phyloP scores from a whole-genome alignment of 108 stramenopile species.

The Cyclotella sp. region DNA sequence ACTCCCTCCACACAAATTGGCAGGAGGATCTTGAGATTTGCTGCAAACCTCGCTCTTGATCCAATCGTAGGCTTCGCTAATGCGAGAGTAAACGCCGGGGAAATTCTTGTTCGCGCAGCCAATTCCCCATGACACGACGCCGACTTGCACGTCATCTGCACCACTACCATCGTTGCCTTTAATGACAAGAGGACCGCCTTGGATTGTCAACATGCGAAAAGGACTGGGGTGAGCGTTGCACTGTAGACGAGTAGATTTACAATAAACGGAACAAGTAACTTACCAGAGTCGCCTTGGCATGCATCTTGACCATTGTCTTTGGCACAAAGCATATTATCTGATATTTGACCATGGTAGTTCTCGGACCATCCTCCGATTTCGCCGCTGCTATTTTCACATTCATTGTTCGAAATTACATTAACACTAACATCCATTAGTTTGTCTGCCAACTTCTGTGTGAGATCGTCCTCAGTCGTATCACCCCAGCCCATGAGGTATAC shows the following conservation, averaged over 20 bases:
- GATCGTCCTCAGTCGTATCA: conserved; percentile 18
- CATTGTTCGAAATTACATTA: conserved; percentile 29
- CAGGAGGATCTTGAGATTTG: conserved; percentile 1
- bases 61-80: conserved; percentile 13
- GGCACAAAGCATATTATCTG: conserved; percentile 55
- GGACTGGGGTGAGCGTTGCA: not conserved
- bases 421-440: conserved; percentile 13
- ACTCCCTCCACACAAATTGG: conserved; percentile 2
- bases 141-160: conserved; percentile 35
- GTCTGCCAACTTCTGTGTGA: not conserved
- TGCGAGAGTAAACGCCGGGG: conserved; percentile 38
- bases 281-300: conserved; percentile 65
- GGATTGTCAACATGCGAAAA: not conserved
- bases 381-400: conserved; percentile 32
- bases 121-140: conserved; percentile 48
- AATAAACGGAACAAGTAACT: not conserved
- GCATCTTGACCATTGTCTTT: conserved; percentile 48
- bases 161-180: conserved; percentile 6
- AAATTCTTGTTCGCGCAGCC: conserved; percentile 39
- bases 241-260: not conserved
- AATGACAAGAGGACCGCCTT: conserved; percentile 50
- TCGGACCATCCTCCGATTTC: conserved; percentile 21
- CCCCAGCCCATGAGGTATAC: conserved; percentile 39
- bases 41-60: conserved; percentile 16
- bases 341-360: conserved; percentile 32